Percentiles rank a stretch among this genome's conserved stretches.
phyloP scores from a whole-genome alignment of 2,329 filamentous ascomycete genomes.

The Didymella pinodella region DNA sequence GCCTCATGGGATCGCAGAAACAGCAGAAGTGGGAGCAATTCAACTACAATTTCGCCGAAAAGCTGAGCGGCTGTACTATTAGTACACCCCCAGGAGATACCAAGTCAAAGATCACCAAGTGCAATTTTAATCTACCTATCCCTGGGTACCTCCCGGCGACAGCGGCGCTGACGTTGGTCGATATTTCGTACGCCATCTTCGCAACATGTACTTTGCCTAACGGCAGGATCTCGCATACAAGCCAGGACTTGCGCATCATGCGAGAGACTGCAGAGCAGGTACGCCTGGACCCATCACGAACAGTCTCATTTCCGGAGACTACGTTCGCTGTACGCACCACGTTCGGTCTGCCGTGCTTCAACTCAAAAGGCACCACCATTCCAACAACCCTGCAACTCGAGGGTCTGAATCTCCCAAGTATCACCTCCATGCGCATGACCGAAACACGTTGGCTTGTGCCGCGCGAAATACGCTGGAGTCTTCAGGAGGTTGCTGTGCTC shows the following conservation, averaged over 20 bases:
- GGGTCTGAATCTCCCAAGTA: constrained; percentile 8
- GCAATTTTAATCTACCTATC: constrained; percentile 4
- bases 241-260: constrained; percentile 6
- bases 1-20: constrained; percentile 13
- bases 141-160: constrained; percentile 16
- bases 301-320: constrained; percentile 16
- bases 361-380: neutral
- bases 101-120: constrained; percentile 10
- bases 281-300: constrained; percentile 15
- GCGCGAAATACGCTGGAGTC: constrained; percentile 15
- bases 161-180: constrained; percentile 6
- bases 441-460: constrained; percentile 19
- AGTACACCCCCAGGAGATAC: neutral
- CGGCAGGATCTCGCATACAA: constrained; percentile 1
- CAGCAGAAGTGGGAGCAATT: constrained; percentile 10
- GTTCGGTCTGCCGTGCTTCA: constrained; percentile 3
- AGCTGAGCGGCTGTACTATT: constrained; percentile 2
- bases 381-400: constrained; percentile 13
- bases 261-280: neutral
- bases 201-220: constrained; percentile 7
- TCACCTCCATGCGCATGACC: constrained; percentile 8
- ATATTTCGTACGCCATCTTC: constrained; percentile 14
- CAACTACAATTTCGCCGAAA: constrained; percentile 14
- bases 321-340: constrained; percentile 12
- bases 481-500: constrained; percentile 13